A percentile compares a stretch with the other conserved stretches of the same genome.
phyloP scores from a whole-genome alignment of 2,329 filamentous ascomycete species.

The Fusarium coffeatum region DNA sequence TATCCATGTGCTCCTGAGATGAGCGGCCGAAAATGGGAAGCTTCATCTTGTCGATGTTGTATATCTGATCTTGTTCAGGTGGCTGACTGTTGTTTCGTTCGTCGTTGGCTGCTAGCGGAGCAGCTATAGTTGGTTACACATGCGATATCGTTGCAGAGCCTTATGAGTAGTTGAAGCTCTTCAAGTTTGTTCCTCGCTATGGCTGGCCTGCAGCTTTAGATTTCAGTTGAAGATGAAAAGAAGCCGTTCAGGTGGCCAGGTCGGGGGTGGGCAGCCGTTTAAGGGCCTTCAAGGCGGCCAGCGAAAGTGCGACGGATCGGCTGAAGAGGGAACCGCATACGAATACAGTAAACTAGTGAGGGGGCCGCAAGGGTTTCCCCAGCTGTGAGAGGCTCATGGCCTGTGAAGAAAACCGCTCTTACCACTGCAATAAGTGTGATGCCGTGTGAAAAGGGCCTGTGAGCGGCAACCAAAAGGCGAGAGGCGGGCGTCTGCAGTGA shows the following conservation, averaged over 20 bases:
- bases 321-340: constrained; percentile 16
- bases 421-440: constrained; percentile 24
- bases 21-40: constrained; percentile 28
- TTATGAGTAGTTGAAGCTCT: constrained; percentile 6
- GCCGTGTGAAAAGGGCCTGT: constrained; percentile 29
- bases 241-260: constrained; percentile 13
- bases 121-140: constrained; percentile 40
- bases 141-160: constrained; percentile 16
- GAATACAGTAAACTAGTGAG: not conserved
- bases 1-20: constrained; percentile 27
- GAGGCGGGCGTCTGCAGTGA: constrained; percentile 40
- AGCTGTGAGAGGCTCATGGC: constrained; percentile 23
- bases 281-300: constrained; percentile 43
- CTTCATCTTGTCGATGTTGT: constrained; percentile 41
- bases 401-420: constrained; percentile 14
- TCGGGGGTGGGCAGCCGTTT: constrained; percentile 45
- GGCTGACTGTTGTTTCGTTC: not conserved
- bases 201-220: constrained; percentile 28
- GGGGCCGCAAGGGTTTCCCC: constrained; percentile 4
- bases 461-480: constrained; percentile 21
- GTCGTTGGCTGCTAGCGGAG: constrained; percentile 34
- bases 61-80: constrained; percentile 1
- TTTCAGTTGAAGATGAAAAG: constrained; percentile 24
- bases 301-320: constrained; percentile 8
- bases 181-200: constrained; percentile 19